Conservation (phyloP, 1,139 yeast genomes). For the Wickerhamomyces sp. region DNA sequence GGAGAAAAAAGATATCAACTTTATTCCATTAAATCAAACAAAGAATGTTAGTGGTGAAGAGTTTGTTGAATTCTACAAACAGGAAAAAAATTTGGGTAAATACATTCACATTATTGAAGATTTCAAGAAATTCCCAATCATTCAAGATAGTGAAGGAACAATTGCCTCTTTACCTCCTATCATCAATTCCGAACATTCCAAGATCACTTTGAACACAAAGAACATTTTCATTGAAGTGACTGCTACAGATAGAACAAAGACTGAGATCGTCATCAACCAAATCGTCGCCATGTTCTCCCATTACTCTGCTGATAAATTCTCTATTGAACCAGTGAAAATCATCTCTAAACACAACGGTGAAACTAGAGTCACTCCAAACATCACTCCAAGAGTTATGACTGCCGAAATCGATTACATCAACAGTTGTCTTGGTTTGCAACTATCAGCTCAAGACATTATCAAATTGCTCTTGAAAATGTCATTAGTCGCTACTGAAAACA, state of each 20-base stretch:
- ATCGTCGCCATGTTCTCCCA: slow-evolving; percentile 94
- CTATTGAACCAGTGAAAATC: slow-evolving; percentile 84
- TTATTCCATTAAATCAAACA: slow-evolving; percentile 82
- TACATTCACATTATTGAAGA: slow-evolving; percentile 84
- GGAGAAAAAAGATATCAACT: slow-evolving; percentile 71
- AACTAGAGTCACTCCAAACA: slow-evolving; percentile 71
- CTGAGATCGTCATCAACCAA: slow-evolving; percentile 86
- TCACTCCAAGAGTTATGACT: slow-evolving; percentile 59
- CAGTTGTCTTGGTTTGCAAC: slow-evolving; percentile 80
- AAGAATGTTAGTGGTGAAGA: slow-evolving; percentile 70
- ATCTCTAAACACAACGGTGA: slow-evolving; percentile 79
- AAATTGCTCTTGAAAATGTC: slow-evolving; percentile 77
- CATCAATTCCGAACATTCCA: slow-evolving; percentile 88
- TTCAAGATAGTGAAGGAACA: slow-evolving; percentile 68
- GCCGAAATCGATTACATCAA: slow-evolving; percentile 87
- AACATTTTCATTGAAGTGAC: slow-evolving; percentile 92
- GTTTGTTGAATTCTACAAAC: slow-evolving; percentile 84
- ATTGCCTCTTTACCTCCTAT: slow-evolving; percentile 96
- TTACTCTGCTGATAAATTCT: slow-evolving; percentile 71
- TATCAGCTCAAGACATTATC: slow-evolving; percentile 63
- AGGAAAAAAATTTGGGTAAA: slow-evolving; percentile 85
- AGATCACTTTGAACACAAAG: slow-evolving; percentile 77
- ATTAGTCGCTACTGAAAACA: slow-evolving; percentile 54
- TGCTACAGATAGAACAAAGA: slow-evolving; percentile 91
- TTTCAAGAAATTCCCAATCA: slow-evolving; percentile 88